Evolutionary conservation across 148 eudicot species (phyloP), one percentile per base, ranked within the genome.

Genomic region (Cornus florida): DNA sequence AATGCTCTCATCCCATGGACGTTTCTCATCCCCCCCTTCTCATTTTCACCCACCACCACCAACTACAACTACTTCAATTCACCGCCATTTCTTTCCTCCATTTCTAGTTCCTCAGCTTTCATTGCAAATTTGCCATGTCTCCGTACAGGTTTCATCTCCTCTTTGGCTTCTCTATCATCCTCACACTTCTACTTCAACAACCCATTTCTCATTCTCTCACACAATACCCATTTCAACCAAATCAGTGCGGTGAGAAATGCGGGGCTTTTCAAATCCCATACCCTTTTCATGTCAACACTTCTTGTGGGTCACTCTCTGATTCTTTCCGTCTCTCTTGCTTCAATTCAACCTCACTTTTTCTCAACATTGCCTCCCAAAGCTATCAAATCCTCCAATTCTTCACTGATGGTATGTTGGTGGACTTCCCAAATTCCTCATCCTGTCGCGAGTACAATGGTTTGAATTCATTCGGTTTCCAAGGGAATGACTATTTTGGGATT

Each of bases 371-470:
- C 33, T 81, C 88, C 11, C 80, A 82, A 33, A 87, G 79, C 82
- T 92, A 89, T 69, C 87, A 77, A 19, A 85, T 92, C n/a, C 80
- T 93, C 39, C 87, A 92, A 0, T 93, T 93, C 90, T 90, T 86
- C 64, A 19, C 89, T 23, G 97, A 93, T 68, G 96, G 95, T 3
- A 71, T 93, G 56, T 79, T 92, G 10, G 86, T 93, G 2, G 95
- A 90, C 73, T 92, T 88, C 79, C 91, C 92, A 1, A 79, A 78
- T 75, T 81, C 86, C 41, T 31, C 84, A 38, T 69, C 64, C 10
- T 90, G 92, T 46, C 84, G 87, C 41, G 85, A 84, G 67, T 91
- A 87, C 82, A 84, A 90, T 68, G 93, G 90, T 78, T 66, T 93
- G 24, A 90, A 81, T 67, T 87, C 92, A 39, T 93, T 93, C 71